These are phyloP conservation scores for Hordeum pubiflorum DNA, from an alignment of 202 grass and related monocot species.

Conservation along the genomic window DNA sequence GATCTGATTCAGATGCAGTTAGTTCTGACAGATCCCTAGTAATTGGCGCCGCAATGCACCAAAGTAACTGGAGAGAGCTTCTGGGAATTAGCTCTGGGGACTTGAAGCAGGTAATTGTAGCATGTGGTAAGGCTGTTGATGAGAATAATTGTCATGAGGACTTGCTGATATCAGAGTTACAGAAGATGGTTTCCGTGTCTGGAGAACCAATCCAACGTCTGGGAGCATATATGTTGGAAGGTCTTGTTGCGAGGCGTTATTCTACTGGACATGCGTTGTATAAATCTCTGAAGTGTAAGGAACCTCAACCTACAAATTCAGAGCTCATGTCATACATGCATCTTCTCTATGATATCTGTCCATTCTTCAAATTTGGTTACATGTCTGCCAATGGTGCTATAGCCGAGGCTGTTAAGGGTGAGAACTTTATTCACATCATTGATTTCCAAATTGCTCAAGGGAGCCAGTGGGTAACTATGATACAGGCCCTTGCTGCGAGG, in stretches of 20 bases:
- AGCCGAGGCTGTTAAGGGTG: constrained; percentile 65
- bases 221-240: constrained; percentile 91
- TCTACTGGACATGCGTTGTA: constrained; percentile 72
- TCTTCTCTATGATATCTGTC: constrained; percentile 76
- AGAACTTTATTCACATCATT: constrained; percentile 75
- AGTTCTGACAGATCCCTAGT: constrained; percentile 31
- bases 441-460: constrained; percentile 93
- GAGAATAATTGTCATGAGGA: constrained; percentile 50
- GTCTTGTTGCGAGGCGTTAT: constrained; percentile 56
- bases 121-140: constrained; percentile 63
- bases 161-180: constrained; percentile 55
- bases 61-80: constrained; percentile 54
- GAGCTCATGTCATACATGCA: constrained; percentile 90
- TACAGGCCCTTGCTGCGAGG: constrained; percentile 55
- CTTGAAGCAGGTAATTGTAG: constrained; percentile 59
- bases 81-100: constrained; percentile 51
- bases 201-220: constrained; percentile 78
- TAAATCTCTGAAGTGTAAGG: constrained; percentile 81
- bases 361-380: constrained; percentile 90
- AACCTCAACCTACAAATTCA: constrained; percentile 43
- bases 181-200: constrained; percentile 70
- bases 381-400: constrained; percentile 85
- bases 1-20: constrained; percentile 39
- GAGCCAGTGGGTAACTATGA: constrained; percentile 73
- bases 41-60: constrained; percentile 11